These are phyloP conservation scores for Hemileia vastatrix DNA, from an alignment of 1,284 basidiomycete species.

Conservation along the genomic window DNA sequence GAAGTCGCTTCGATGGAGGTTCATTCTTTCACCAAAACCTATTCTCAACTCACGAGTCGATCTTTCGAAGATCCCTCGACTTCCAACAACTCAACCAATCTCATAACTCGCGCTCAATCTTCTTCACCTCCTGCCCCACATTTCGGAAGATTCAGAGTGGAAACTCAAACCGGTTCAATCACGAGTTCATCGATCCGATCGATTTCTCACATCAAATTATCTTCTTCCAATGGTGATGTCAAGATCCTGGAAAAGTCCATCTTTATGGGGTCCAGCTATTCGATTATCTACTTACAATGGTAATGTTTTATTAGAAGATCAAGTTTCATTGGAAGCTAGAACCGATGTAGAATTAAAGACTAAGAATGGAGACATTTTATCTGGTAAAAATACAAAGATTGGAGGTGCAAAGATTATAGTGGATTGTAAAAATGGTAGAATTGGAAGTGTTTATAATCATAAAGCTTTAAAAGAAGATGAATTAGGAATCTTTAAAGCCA, in stretches of 20 bases:
- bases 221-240: neutral
- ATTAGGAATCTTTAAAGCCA: too few relatives aligned
- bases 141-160: too few relatives aligned
- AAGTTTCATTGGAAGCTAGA: neutral
- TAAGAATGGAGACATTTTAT: neutral
- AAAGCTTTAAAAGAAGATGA: too few relatives aligned
- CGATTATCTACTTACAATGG: neutral
- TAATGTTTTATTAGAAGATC: neutral
- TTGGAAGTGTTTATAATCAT: neutral
- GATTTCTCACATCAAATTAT: neutral
- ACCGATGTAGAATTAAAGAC: neutral
- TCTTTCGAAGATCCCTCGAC: too few relatives aligned
- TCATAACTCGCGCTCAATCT: too few relatives aligned
- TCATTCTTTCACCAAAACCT: too few relatives aligned
- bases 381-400: neutral
- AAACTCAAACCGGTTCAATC: too few relatives aligned
- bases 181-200: too few relatives aligned
- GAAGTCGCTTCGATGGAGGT: too few relatives aligned
- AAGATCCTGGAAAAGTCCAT: neutral
- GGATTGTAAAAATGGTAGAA: neutral
- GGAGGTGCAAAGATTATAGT: neutral
- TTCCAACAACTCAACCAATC: too few relatives aligned
- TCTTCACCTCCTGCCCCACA: too few relatives aligned
- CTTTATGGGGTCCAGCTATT: neutral
- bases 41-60: too few relatives aligned